These are phyloP conservation scores for Perkinsus marinus DNA, from an alignment of 169 alveolate genomes.

Conservation along the genomic window DNA sequence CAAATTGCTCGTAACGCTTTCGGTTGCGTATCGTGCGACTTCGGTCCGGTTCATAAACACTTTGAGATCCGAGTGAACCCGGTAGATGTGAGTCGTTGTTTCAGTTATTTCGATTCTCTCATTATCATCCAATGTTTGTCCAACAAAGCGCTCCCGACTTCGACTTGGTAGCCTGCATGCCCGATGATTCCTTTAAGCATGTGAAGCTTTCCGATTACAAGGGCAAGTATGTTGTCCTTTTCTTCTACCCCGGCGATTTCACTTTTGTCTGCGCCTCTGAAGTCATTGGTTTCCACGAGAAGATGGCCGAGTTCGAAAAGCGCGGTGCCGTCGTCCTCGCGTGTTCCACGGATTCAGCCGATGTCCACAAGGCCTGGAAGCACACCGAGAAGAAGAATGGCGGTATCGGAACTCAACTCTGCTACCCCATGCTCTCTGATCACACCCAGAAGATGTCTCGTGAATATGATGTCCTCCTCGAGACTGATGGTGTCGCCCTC, in stretches of 20 bases:
- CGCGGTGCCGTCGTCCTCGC: constrained; percentile 64
- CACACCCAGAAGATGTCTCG: constrained; percentile 58
- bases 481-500: constrained; percentile 81
- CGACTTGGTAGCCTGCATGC: constrained; percentile 83
- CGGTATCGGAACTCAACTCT: background rate
- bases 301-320: constrained; percentile 79
- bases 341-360: constrained; percentile 90
- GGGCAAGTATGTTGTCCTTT: constrained; percentile 88
- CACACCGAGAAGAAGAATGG: constrained; percentile 34
- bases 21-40: too few species aligned
- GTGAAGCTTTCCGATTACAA: constrained; percentile 73
- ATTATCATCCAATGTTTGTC: background rate
- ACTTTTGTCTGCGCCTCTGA: constrained; percentile 99
- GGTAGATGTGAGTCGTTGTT: too few species aligned
- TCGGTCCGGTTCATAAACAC: too few species aligned
- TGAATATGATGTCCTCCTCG: constrained; percentile 80
- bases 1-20: too few species aligned
- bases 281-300: constrained; percentile 82
- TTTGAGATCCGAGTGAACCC: too few species aligned
- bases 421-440: constrained; percentile 87
- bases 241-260: constrained; percentile 97
- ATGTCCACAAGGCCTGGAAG: constrained; percentile 89
- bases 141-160: constrained; percentile 81
- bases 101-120: background rate
- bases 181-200: constrained; percentile 74